These are phyloP conservation scores for Schizophyllum amplum DNA, from an alignment of 1,284 basidiomycete genomes.

Conservation along the genomic window DNA sequence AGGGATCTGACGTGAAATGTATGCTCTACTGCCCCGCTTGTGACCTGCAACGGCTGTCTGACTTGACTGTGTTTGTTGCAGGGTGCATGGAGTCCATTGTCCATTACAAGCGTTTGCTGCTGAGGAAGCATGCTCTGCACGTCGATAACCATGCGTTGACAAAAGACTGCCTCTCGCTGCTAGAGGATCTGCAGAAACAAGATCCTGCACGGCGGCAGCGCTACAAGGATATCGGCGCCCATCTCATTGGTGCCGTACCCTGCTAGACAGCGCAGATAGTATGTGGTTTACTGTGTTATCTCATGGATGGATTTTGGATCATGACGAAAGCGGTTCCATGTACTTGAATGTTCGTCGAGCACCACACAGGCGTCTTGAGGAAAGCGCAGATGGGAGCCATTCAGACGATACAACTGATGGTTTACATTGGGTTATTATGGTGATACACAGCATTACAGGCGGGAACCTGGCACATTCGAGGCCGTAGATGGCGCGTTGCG, in stretches of 20 bases:
- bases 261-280: neutral
- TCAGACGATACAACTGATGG: too few species aligned
- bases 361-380: too few species aligned
- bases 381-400: too few species aligned
- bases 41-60: conserved; percentile 1
- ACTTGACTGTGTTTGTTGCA: conserved; percentile 22
- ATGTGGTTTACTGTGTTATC: too few species aligned
- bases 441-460: too few species aligned
- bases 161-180: conserved; percentile 42
- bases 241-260: neutral
- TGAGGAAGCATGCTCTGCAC: conserved; percentile 32
- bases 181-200: conserved; percentile 43
- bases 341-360: too few species aligned
- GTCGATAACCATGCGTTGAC: conserved; percentile 29
- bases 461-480: neutral
- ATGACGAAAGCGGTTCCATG: too few species aligned
- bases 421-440: too few species aligned
- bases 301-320: too few species aligned
- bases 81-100: conserved; percentile 94
- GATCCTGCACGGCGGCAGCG: conserved; percentile 53
- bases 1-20: conserved; percentile 95
- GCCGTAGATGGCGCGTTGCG: neutral
- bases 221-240: conserved; percentile 45
- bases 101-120: conserved; percentile 62
- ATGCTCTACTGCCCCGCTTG: conserved; percentile 21